A percentile compares a stretch with the other conserved stretches of the same genome.
Conservation (phyloP, 2,329 filamentous ascomycete genomes). For the Colletotrichum endophyticum region DNA sequence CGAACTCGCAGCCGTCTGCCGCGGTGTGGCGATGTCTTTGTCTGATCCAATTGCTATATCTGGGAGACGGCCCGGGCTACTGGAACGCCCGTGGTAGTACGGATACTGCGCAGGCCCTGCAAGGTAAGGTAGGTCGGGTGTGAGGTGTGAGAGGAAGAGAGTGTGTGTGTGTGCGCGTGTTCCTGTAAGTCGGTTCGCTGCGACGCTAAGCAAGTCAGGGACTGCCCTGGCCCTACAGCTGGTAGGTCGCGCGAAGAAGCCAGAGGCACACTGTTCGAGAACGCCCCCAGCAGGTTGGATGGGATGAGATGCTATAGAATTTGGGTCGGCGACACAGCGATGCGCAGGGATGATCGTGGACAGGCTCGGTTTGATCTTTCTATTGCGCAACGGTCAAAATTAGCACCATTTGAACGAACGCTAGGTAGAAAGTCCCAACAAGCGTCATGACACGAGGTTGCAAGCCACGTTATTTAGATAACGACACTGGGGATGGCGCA, state of each 20-base stretch:
- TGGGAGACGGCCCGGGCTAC: constrained; percentile 7
- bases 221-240: not conserved
- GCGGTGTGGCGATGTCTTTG: not conserved
- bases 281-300: constrained; percentile 9
- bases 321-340: not conserved
- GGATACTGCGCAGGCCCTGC: not conserved
- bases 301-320: constrained; percentile 10
- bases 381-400: constrained; percentile 9
- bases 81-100: not conserved
- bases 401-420: not conserved
- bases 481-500: not conserved
- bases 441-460: not conserved
- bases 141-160: not conserved
- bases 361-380: not conserved
- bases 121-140: not conserved
- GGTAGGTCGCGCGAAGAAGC: not conserved
- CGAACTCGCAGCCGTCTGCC: not conserved
- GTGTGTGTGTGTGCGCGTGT: not conserved
- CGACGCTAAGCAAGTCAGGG: not conserved
- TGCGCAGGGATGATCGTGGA: constrained; percentile 6
- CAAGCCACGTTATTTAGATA: not conserved
- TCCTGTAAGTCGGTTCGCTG: not conserved
- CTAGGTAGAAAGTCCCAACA: not conserved
- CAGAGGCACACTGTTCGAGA: not conserved
- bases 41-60: not conserved